Evolutionary conservation across 1,284 basidiomycete genomes (phyloP), one percentile per base, ranked within the genome.

Genomic region (Hemileia vastatrix): DNA sequence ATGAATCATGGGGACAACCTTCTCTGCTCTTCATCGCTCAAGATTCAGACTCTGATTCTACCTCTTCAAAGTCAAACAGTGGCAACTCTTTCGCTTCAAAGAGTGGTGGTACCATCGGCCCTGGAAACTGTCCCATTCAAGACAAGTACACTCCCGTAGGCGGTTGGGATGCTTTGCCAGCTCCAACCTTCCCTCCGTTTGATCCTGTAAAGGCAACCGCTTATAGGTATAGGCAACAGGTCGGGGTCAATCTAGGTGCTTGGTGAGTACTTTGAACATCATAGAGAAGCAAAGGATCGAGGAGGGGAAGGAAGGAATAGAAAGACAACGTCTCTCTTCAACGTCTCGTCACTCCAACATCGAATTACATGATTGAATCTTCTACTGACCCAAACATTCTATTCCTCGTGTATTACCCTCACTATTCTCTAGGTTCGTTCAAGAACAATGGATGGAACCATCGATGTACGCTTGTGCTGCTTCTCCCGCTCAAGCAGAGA

Each of bases 401-500:
- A 60, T 58, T 8, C 33, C 49, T 50, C 11, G 40, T 44, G 13
- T 24, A n/a, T 24, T 33, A n/a, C 6, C 18, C 32, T 21, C 5
- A 50, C 58, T 6, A 8, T 19, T 24, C 45, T 54, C 11, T 63
- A 85, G 86, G 85, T 86, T 88, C 69, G 85, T 87, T 1, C 82
- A 84, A 62, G 86, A 89, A 72, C 77, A 81, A 31, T 89, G 87
- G 86, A 87, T 89, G 84, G 82, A 83, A 4, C 82, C 83, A 3
- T 84, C 83, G 47, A 67, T 86, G 36, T 88, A 87, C 71, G 72
- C 74, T 2, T 86, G 85, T 64, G 85, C 86, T 3, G 72, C 79
- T 24, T 84, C 81, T 3, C 70, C 77, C 18, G 78, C 81, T 68
- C 69, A 77, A 1, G 81, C 85, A 2, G 79, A 80, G 57, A 69